A percentile compares a stretch with the other conserved stretches of the same genome.
These are phyloP conservation scores for Nakazawaea anatomiae DNA, from an alignment of 805 yeast species.

Conservation along the genomic window DNA sequence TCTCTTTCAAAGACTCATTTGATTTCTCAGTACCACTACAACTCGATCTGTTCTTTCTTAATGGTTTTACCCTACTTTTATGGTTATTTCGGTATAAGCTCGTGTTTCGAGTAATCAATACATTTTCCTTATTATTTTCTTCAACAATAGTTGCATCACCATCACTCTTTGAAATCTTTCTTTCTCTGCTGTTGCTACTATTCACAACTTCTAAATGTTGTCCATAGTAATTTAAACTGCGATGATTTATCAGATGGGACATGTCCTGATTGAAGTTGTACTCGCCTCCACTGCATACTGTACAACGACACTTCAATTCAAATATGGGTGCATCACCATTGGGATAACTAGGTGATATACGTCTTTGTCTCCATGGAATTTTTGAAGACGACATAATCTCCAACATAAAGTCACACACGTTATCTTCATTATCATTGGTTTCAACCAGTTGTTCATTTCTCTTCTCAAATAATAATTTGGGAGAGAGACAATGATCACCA, in stretches of 20 bases:
- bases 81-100: too few species aligned
- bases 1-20: too few species aligned
- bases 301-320: not conserved
- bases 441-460: not conserved
- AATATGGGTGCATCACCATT: not conserved
- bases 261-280: not conserved
- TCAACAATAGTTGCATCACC: too few species aligned
- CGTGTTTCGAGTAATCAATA: too few species aligned
- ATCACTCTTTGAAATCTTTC: too few species aligned
- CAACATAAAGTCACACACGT: not conserved
- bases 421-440: not conserved
- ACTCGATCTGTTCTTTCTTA: too few species aligned
- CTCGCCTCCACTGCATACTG: not conserved
- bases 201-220: too few species aligned
- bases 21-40: too few species aligned
- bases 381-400: not conserved
- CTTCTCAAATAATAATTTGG: not conserved
- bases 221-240: too few species aligned
- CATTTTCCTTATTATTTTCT: too few species aligned
- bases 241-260: not conserved
- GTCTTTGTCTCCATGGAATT: not conserved
- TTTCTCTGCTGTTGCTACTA: too few species aligned
- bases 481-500: not conserved
- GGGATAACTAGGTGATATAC: not conserved
- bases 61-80: too few species aligned